A percentile compares a stretch with the other conserved stretches of the same genome.
These are phyloP conservation scores for Sclerotinia spermophila DNA, from an alignment of 2,329 filamentous ascomycete genomes.

Conservation along the genomic window DNA sequence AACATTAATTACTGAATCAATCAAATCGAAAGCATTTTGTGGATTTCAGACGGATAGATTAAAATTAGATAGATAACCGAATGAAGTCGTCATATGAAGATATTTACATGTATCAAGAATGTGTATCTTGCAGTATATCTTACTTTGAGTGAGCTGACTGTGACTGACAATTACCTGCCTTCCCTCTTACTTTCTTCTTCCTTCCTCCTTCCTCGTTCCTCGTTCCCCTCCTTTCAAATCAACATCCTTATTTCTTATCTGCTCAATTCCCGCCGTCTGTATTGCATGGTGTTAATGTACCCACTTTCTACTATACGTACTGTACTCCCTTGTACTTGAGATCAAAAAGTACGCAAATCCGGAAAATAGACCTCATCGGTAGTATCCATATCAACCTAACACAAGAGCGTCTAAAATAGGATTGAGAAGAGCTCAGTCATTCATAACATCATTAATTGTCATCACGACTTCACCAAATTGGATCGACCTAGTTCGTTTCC, in stretches of 20 bases:
- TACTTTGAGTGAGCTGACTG: conserved; percentile 4
- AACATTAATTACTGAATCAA: neutral
- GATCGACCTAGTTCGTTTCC: conserved; percentile 1
- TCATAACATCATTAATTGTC: neutral
- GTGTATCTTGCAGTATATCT: neutral
- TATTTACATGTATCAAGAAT: neutral
- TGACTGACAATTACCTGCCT: neutral
- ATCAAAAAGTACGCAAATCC: conserved; percentile 4
- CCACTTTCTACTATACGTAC: conserved; percentile 1
- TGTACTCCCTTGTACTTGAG: conserved; percentile 1
- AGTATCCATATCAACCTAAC: neutral
- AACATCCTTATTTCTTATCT: neutral
- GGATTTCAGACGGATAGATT: neutral
- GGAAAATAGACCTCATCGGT: conserved; percentile 6
- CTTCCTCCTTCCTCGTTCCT: too few relatives aligned
- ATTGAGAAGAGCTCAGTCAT: neutral
- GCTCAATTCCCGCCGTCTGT: conserved; percentile 2
- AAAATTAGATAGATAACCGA: neutral
- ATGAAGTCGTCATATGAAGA: neutral
- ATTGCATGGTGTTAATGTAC: conserved; percentile 1
- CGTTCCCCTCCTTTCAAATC: neutral
- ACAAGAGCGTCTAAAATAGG: conserved; percentile 5
- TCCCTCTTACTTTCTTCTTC: neutral
- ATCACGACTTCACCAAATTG: neutral
- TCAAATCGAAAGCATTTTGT: neutral